Evolutionary conservation across 1,139 yeast genomes (phyloP).

Genomic region (Cylindricascospora bacillispora): DNA sequence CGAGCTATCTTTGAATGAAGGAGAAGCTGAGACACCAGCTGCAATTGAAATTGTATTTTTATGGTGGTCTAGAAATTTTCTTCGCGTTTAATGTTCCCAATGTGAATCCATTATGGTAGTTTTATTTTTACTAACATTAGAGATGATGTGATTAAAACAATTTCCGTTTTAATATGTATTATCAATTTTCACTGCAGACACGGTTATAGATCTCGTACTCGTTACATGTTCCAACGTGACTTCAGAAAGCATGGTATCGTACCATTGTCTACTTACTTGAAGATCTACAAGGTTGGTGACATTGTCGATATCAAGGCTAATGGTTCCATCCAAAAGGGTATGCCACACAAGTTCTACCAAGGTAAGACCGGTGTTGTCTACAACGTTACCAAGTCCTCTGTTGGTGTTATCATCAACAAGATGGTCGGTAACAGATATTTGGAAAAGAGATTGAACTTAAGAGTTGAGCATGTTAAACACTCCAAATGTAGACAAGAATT

Average conservation of each 20-base stretch:
- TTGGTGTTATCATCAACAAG: conserved; percentile 97
- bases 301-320: conserved; percentile 99
- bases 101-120: too few relatives aligned
- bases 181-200: too few relatives aligned
- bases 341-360: conserved; percentile 99
- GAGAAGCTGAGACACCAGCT: too few relatives aligned
- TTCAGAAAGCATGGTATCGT: conserved; percentile 96
- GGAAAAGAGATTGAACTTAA: conserved; percentile 97
- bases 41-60: too few relatives aligned
- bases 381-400: conserved; percentile 97
- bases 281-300: conserved; percentile 97
- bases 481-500: conserved; percentile 99
- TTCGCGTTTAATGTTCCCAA: too few relatives aligned
- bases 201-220: conserved; percentile 99
- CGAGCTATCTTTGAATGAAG: too few relatives aligned
- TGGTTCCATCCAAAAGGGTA: conserved; percentile 99
- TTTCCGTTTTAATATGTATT: conserved; percentile 6
- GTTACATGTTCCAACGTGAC: conserved; percentile 99
- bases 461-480: conserved; percentile 98
- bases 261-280: conserved; percentile 92
- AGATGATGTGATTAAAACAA: too few relatives aligned
- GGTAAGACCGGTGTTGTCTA: conserved; percentile 99
- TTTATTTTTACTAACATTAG: too few relatives aligned
- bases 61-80: too few relatives aligned
- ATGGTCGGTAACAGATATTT: conserved; percentile 98